Evolutionary conservation across 2,329 filamentous ascomycete genomes (phyloP), one percentile per base, ranked within the genome.

Genomic region (Didymella pomorum): DNA sequence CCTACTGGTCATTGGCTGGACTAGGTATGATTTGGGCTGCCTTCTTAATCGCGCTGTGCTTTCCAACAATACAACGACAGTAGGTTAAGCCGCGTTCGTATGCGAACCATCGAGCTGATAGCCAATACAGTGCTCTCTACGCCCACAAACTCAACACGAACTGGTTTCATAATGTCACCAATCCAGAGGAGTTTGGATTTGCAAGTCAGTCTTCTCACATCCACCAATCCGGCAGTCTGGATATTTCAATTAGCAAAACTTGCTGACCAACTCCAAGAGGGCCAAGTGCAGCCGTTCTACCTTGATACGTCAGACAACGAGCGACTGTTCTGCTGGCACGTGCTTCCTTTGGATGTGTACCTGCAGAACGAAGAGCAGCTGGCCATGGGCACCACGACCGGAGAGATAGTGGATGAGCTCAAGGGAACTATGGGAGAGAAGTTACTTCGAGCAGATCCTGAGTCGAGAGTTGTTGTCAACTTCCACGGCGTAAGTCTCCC

Each of bases 221-320:
- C 20, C 18, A 16, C 11, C 11, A 25, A 6, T 1, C 7, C 20
- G 3, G 12, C 23, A 46, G 0, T 7, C 18, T 20, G 2, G 8
- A 33, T 10, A 2, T 11, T 5, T 14, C 14, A 1, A 16, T 4
- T 16, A 20, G 3, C n/a, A 14, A 25, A 0, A 35, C 21, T 11
- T 43, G 18, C 20, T 44, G 54, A 70, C 64, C 3, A 18, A 18
- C 8, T 11, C 2, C 1, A 16, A 35, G 91, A 87, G 72, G 92
- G 93, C 67, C 94, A 98, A 79, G 90, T 96, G 2, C 93, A 92
- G 6, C 91, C 94, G 0, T 97, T 98, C 75, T 87, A 86, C 46
- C 78, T 98, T 35, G 79, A 79, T 4, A 95, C 92, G 0, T 81
- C 86, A 1, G 93, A 97, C 74, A 86, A 87, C 37, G 89, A 93